Evolutionary conservation across 306 rosid species (phyloP), one percentile per base, ranked within the genome.

Genomic region (Aeschynomene evenia): DNA sequence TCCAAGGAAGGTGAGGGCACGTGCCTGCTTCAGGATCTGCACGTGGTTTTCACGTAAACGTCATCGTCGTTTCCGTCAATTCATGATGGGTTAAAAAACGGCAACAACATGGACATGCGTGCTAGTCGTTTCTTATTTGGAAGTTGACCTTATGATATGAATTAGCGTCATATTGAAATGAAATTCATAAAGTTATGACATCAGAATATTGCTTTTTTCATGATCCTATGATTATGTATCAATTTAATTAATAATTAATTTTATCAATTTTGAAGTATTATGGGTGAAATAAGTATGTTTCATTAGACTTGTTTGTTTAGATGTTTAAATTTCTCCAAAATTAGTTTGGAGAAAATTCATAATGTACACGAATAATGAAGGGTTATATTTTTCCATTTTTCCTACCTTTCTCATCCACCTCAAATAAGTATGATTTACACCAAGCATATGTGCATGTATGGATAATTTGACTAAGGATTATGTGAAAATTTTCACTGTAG

Each of bases 401-500:
- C 56, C 50, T 23, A 40, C 63, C 73, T 56, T 54, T 55, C 34
- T 63, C 48, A 34, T 63, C 48, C 72, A 55, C 20, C 60, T 24
- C 4, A 33, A 33, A 53, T 4, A 52, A 15, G 55, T 43, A 63
- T 55, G 24, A 71, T 46, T 18, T 60, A 80, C 66, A 63, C 13
- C 61, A 24, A n/a, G 53, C 20, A 50, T 22, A 33, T 57, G 60
- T 73, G 82, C 74, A 75, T 61, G 74, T 43, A 66, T 56, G 20
- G 1, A 16, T 45, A 45, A 45, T 45, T 45, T 45, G 51, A 45
- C 51, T 52, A 73, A 21, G 74, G 59, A 40, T 20, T 33, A 34
- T 29, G 37, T n/a, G 20, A 64, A 9, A 56, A 63, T 11, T 59
- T 63, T 81, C 83, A 90, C 2, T 45, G 76, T 23, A 76, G 85